Evolutionary conservation across 2,329 filamentous ascomycete genomes (phyloP).

Genomic region (Botrytis sinoallii): DNA sequence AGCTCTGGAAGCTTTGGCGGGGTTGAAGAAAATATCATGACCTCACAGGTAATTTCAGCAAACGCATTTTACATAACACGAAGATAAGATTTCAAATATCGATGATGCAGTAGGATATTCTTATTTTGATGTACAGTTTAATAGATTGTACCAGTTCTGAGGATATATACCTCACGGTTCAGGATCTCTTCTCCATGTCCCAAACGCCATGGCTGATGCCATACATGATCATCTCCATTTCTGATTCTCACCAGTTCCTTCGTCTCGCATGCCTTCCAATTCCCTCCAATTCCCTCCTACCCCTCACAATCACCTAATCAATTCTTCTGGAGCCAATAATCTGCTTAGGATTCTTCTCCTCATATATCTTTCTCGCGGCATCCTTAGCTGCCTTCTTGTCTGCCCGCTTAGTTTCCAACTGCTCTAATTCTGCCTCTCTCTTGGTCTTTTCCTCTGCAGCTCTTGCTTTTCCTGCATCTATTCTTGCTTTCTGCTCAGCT

Average conservation of each 20-base stretch:
- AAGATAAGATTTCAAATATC: not conserved
- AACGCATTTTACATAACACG: not conserved
- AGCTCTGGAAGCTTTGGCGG: conserved; percentile 18
- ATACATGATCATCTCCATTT: conserved; percentile 21
- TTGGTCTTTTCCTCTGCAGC: not conserved
- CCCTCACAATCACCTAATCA: not conserved
- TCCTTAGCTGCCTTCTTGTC: conserved; percentile 1
- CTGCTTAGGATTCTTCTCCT: conserved; percentile 11
- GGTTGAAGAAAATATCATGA: conserved; percentile 18
- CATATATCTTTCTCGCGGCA: conserved; percentile 8
- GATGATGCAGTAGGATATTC: conserved; percentile 3
- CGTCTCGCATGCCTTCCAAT: not conserved
- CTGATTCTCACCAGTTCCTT: not conserved
- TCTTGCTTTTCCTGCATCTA: conserved; percentile 5
- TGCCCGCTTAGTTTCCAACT: not conserved
- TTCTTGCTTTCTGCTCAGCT: conserved; percentile 2
- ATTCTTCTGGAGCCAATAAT: not conserved
- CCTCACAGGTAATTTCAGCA: conserved; percentile 2
- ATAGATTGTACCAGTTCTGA: conserved; percentile 1
- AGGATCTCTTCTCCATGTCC: conserved; percentile 25
- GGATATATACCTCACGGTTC: conserved; percentile 11
- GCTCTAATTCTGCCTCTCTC: not conserved
- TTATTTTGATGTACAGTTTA: conserved; percentile 24
- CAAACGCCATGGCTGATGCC: conserved; percentile 25
- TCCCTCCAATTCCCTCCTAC: not conserved